A percentile compares a stretch with the other conserved stretches of the same genome.
Conservation (phyloP, 495 filamentous ascomycete species). For the Xylaria palmicola region DNA sequence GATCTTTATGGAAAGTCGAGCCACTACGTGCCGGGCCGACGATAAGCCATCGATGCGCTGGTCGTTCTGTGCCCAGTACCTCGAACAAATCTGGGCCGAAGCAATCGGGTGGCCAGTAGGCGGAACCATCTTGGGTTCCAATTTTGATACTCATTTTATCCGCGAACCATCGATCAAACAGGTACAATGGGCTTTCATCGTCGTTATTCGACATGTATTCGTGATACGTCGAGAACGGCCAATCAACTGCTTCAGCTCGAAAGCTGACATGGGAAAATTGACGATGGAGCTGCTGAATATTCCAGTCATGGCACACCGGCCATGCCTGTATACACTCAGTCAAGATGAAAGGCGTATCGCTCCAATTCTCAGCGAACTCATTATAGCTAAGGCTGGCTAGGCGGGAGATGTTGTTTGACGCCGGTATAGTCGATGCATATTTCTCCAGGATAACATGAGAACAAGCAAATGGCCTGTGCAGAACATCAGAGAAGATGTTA, state of each 20-base stretch:
- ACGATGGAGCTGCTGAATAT: conserved; percentile 58
- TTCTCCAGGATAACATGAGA: conserved; percentile 67
- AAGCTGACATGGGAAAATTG: conserved; percentile 69
- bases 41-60: conserved; percentile 91
- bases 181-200: conserved; percentile 90
- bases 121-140: conserved; percentile 52
- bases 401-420: conserved; percentile 68
- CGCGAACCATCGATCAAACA: conserved; percentile 86
- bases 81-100: conserved; percentile 89
- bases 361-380: conserved; percentile 76
- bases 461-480: conserved; percentile 91
- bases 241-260: conserved; percentile 91
- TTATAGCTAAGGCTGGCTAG: conserved; percentile 65
- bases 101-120: conserved; percentile 82
- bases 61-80: conserved; percentile 73
- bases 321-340: conserved; percentile 80
- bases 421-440: conserved; percentile 70
- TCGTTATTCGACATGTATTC: conserved; percentile 79
- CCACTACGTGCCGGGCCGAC: conserved; percentile 86
- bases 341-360: conserved; percentile 81
- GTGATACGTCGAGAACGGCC: conserved; percentile 76
- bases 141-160: conserved; percentile 78
- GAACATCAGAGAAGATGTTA: conserved; percentile 83
- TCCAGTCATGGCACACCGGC: conserved; percentile 79
- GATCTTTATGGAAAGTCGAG: conserved; percentile 91